phyloP scores from a whole-genome alignment of 1,284 basidiomycete species.

The Irpex sp. region DNA sequence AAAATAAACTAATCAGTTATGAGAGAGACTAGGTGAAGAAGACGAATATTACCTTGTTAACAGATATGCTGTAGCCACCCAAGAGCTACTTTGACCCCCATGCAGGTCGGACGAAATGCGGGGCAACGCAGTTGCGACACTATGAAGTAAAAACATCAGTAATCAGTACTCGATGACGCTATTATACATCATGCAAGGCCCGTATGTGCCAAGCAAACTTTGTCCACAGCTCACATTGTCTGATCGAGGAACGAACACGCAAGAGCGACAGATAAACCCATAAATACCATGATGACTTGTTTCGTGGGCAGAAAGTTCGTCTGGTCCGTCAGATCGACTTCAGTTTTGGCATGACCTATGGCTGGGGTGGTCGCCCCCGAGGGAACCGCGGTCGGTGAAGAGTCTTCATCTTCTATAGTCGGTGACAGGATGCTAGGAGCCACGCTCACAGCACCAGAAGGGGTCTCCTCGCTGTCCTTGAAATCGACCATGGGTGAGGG shows the following conservation, averaged over 20 bases:
- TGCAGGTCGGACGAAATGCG: conserved; percentile 33
- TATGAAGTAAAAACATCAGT: conserved; percentile 12
- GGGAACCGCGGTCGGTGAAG: neutral
- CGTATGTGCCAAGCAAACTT: neutral
- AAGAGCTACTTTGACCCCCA: conserved; percentile 29
- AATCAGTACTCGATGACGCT: conserved; percentile 22
- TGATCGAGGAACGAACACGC: conserved; percentile 14
- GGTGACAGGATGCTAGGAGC: neutral
- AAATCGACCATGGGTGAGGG: neutral
- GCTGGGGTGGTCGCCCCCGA: neutral
- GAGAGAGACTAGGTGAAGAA: neutral
- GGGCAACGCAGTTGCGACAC: conserved; percentile 38
- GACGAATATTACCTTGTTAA: conserved; percentile 12
- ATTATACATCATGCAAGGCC: conserved; percentile 13
- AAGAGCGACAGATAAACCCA: conserved; percentile 18
- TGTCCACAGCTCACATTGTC: conserved; percentile 9
- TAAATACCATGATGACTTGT: conserved; percentile 35
- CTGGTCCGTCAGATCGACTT: conserved; percentile 34
- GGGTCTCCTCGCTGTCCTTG: neutral
- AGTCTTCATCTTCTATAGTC: neutral
- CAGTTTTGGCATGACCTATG: neutral
- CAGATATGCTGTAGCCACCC: conserved; percentile 19
- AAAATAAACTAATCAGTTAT: neutral
- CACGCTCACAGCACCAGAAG: neutral
- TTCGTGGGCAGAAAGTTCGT: conserved; percentile 40